Percentiles rank a stretch among this genome's conserved stretches.
These are phyloP conservation scores for Cryptosporidium xiaoi DNA, from an alignment of 169 alveolate genomes.

Conservation along the genomic window DNA sequence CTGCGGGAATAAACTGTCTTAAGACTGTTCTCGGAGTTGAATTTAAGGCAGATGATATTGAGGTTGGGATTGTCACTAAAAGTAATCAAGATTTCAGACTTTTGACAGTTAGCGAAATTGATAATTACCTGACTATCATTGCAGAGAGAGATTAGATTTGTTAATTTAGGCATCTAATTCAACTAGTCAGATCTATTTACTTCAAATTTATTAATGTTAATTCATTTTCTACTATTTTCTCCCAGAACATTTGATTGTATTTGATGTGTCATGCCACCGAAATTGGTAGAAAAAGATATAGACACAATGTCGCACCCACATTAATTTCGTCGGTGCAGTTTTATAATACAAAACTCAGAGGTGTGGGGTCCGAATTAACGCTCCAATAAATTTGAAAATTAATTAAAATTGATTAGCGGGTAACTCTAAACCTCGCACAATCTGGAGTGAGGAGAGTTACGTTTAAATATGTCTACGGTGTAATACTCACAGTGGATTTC, in stretches of 20 bases:
- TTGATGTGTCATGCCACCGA: too few relatives aligned
- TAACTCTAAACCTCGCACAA: slow-evolving; percentile 45
- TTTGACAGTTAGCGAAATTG: slow-evolving; percentile 88
- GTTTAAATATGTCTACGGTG: slow-evolving; percentile 58
- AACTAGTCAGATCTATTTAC: too few relatives aligned
- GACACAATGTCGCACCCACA: too few relatives aligned
- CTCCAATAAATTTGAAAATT: too few relatives aligned
- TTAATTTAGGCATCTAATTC: background rate
- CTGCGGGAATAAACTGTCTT: slow-evolving; percentile 47
- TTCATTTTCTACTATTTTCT: too few relatives aligned
- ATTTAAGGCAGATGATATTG: slow-evolving; percentile 90
- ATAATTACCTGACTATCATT: slow-evolving; percentile 84
- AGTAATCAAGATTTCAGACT: slow-evolving; percentile 87
- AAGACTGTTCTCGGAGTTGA: slow-evolving; percentile 78
- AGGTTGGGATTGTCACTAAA: slow-evolving; percentile 89
- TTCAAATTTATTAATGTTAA: too few relatives aligned
- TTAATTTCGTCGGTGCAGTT: too few relatives aligned
- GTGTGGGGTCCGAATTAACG: too few relatives aligned
- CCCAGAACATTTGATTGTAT: too few relatives aligned
- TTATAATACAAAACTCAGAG: too few relatives aligned
- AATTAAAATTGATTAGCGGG: slow-evolving; percentile 11
- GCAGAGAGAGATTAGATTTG: slow-evolving; percentile 87
- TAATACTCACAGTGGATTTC: slow-evolving; percentile 67
- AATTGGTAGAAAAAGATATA: too few relatives aligned
- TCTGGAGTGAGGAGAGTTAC: slow-evolving; percentile 58